phyloP scores from a whole-genome alignment of 2,329 filamentous ascomycete species.

The Colletotrichum aenigma region DNA sequence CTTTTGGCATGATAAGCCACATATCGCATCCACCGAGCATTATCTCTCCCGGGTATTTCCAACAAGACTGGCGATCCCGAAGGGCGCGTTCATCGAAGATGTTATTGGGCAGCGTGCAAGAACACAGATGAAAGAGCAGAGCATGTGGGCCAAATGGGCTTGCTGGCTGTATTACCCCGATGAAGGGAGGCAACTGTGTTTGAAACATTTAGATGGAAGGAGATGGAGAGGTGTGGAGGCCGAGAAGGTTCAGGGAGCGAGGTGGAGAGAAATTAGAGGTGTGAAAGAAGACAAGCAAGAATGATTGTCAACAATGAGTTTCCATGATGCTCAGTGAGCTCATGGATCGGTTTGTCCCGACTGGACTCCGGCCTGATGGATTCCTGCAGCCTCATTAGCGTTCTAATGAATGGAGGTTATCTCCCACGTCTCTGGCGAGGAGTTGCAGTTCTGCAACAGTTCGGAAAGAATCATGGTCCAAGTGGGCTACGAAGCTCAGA shows the following conservation, averaged over 20 bases:
- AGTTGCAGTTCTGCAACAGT: neutral
- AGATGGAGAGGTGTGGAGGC: slow-evolving; percentile 50
- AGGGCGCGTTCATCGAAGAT: slow-evolving; percentile 62
- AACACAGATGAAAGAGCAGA: slow-evolving; percentile 58
- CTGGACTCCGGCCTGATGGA: neutral
- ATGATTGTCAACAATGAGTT: neutral
- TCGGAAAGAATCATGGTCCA: neutral
- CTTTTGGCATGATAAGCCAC: slow-evolving; percentile 65
- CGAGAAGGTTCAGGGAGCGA: slow-evolving; percentile 23
- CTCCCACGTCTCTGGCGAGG: neutral
- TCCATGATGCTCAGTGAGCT: neutral
- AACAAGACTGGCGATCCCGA: slow-evolving; percentile 49
- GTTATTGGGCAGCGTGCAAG: slow-evolving; percentile 58
- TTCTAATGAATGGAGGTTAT: neutral
- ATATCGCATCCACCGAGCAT: slow-evolving; percentile 52
- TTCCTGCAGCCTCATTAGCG: neutral
- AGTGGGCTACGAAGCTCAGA: neutral
- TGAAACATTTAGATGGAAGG: slow-evolving; percentile 56
- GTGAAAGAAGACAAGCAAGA: neutral
- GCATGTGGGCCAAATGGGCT: slow-evolving; percentile 55
- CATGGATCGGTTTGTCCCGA: neutral
- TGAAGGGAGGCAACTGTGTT: slow-evolving; percentile 46
- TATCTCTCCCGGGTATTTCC: slow-evolving; percentile 57
- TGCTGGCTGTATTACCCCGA: slow-evolving; percentile 60
- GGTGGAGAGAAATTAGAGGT: neutral